Conservation (phyloP, 345 rosid genomes). For the Corchorus capsularis region DNA sequence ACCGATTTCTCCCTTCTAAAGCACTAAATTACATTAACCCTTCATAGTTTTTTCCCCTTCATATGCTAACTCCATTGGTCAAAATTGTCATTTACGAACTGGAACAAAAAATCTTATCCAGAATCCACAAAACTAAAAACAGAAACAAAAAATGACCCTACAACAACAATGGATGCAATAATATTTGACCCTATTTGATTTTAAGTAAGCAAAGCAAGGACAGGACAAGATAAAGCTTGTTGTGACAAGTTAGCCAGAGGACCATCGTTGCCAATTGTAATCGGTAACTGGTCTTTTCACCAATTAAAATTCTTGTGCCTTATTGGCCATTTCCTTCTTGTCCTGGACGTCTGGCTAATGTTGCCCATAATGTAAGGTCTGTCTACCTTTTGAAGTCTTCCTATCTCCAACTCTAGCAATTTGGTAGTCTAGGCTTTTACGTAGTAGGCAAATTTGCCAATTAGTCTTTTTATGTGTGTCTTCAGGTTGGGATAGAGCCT, state of each 20-base stretch:
- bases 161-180: neutral
- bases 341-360: neutral
- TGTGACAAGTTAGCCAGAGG: neutral
- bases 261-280: neutral
- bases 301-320: neutral
- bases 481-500: neutral
- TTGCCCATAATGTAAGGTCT: neutral
- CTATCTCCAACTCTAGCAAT: neutral
- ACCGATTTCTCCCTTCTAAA: neutral
- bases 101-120: slow-evolving; percentile 5
- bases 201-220: neutral
- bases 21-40: neutral
- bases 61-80: slow-evolving; percentile 4
- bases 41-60: neutral
- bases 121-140: neutral
- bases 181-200: slow-evolving; percentile 9
- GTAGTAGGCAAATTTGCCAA: neutral
- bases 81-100: neutral
- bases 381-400: neutral
- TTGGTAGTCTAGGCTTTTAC: neutral
- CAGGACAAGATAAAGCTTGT: neutral
- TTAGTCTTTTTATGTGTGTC: neutral
- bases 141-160: neutral
- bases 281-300: neutral
- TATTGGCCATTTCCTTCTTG: neutral